phyloP scores from a whole-genome alignment of 768 basidiomycete genomes.

The Leccinum arenicola region DNA sequence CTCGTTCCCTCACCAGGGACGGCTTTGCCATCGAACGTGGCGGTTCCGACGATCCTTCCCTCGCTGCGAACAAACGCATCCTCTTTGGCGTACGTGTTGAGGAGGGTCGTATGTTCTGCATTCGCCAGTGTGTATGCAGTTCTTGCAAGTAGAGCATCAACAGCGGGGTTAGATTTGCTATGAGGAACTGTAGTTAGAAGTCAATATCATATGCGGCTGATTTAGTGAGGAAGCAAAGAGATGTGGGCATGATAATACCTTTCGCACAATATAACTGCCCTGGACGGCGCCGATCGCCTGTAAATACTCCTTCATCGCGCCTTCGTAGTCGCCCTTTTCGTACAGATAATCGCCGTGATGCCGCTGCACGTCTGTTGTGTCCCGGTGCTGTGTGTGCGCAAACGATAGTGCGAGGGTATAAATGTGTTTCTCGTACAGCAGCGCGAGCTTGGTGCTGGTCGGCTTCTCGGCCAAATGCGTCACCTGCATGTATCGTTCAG shows the following conservation, averaged over 20 bases:
- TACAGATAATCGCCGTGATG: conserved; percentile 94
- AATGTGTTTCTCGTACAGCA: conserved; percentile 76
- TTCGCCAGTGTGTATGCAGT: conserved; percentile 87
- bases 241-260: conserved; percentile 46
- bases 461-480: conserved; percentile 72
- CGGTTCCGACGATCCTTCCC: conserved; percentile 42
- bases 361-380: conserved; percentile 85
- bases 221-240: background rate
- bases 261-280: conserved; percentile 48
- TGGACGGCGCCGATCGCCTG: conserved; percentile 73
- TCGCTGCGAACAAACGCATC: conserved; percentile 93
- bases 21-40: conserved; percentile 16
- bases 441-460: conserved; percentile 80
- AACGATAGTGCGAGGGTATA: conserved; percentile 80
- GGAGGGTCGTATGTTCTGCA: conserved; percentile 92
- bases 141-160: conserved; percentile 96
- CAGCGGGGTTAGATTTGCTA: conserved; percentile 93
- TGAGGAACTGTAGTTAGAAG: conserved; percentile 67
- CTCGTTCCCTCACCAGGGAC: conserved; percentile 38
- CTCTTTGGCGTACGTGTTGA: conserved; percentile 89
- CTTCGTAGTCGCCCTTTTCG: conserved; percentile 86
- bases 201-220: conserved; percentile 6
- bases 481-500: conserved; percentile 40
- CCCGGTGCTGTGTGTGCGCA: conserved; percentile 75
- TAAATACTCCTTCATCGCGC: conserved; percentile 88